phyloP scores from a whole-genome alignment of 257 asterid species.

The Eustoma russellianum region DNA sequence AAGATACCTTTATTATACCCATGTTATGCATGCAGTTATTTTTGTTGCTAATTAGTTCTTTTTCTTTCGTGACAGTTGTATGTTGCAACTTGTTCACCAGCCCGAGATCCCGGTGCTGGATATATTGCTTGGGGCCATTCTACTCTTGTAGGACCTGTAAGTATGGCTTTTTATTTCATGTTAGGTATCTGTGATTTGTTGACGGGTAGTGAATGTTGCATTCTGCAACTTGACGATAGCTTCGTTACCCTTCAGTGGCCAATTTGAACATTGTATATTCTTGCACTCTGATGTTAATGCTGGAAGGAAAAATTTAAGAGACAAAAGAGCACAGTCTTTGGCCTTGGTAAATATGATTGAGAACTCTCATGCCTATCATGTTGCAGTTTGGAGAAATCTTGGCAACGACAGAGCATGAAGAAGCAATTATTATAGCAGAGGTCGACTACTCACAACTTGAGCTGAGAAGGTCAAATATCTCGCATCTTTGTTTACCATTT shows the following conservation, averaged over 20 bases:
- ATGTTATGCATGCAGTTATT: not conserved
- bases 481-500: not conserved
- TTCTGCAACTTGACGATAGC: not conserved
- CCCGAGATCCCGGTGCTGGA: conserved; percentile 76
- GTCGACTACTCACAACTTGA: conserved; percentile 72
- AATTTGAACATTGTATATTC: not conserved
- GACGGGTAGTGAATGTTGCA: no score
- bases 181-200: not conserved
- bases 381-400: conserved; percentile 85
- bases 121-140: conserved; percentile 98
- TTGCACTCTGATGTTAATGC: not conserved
- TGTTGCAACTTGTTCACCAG: conserved; percentile 94
- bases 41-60: conserved; percentile 5
- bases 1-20: no score
- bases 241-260: no score
- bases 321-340: not conserved
- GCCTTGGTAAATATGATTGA: not conserved
- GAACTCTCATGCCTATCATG: conserved; percentile 2
- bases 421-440: conserved; percentile 67
- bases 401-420: conserved; percentile 78
- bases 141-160: conserved; percentile 89
- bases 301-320: no score
- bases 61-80: conserved; percentile 45
- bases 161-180: conserved; percentile 15
- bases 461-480: conserved; percentile 53